phyloP scores from a whole-genome alignment of 352 stramenopile genomes.

The Globisporangium yorkense region DNA sequence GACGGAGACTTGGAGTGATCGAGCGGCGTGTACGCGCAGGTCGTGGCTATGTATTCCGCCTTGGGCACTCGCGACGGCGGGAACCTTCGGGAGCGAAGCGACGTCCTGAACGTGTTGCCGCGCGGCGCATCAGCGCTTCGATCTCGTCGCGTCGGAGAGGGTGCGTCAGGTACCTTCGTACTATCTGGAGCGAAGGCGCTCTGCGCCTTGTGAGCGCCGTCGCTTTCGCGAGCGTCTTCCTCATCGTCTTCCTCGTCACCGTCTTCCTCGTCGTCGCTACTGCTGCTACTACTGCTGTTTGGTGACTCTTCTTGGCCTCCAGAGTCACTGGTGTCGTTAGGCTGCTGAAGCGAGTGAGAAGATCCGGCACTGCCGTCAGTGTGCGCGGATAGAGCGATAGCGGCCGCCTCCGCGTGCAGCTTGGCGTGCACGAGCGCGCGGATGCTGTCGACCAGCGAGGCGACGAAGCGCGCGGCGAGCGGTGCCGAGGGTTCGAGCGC shows the following conservation, averaged over 20 bases:
- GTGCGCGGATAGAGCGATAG: not conserved
- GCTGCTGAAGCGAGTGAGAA: not conserved
- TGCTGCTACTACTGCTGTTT: not conserved
- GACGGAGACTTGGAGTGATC: constrained; percentile 11
- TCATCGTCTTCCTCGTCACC: not conserved
- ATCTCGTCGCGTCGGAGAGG: not conserved
- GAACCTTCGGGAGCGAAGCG: constrained; percentile 31
- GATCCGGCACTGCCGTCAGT: not conserved
- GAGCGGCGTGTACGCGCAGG: constrained; percentile 30
- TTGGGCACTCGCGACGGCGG: constrained; percentile 27
- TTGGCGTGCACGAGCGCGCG: constrained; percentile 15
- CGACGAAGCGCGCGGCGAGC: constrained; percentile 19
- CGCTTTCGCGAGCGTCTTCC: not conserved
- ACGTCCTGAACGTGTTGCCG: constrained; percentile 27
- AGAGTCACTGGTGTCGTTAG: not conserved
- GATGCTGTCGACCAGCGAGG: constrained; percentile 7
- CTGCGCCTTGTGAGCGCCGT: not conserved
- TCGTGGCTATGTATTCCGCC: constrained; percentile 23
- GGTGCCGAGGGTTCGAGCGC: constrained; percentile 8
- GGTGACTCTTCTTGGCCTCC: not conserved
- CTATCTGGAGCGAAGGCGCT: no score
- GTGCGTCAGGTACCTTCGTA: no score
- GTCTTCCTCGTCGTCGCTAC: not conserved
- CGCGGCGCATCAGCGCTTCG: constrained; percentile 2
- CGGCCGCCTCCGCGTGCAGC: constrained; percentile 12